Evolutionary conservation across 1,284 basidiomycete species (phyloP).

Genomic region (Afroboletus lepidellus): DNA sequence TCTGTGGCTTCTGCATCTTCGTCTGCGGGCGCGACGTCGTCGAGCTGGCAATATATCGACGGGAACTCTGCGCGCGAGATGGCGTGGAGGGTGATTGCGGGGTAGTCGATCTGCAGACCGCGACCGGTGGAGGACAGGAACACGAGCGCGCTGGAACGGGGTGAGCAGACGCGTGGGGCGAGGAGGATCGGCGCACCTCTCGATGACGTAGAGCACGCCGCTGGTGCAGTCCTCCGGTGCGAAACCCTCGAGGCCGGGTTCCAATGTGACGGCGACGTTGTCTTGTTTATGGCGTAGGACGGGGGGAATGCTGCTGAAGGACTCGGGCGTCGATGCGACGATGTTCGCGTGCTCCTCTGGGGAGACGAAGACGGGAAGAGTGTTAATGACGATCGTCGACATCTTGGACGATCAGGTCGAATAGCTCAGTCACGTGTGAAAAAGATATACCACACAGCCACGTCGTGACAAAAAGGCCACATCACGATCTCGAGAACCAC

Average conservation of each 20-base stretch:
- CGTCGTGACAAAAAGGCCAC: no score
- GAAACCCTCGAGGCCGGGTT: slow-evolving; percentile 64
- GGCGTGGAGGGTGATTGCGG: slow-evolving; percentile 85
- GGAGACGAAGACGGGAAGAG: slow-evolving; percentile 59
- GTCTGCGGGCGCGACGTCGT: slow-evolving; percentile 43
- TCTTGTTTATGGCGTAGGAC: slow-evolving; percentile 72
- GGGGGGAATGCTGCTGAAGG: slow-evolving; percentile 80
- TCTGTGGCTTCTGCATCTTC: slow-evolving; percentile 39
- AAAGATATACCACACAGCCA: no score
- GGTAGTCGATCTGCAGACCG: slow-evolving; percentile 82
- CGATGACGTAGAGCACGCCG: slow-evolving; percentile 78
- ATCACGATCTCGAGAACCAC: no score
- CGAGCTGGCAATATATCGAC: slow-evolving; percentile 88
- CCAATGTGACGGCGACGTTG: slow-evolving; percentile 62
- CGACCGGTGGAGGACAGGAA: slow-evolving; percentile 69
- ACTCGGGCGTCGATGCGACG: slow-evolving; percentile 73
- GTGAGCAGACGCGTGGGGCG: slow-evolving; percentile 26
- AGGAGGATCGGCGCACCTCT: slow-evolving; percentile 53
- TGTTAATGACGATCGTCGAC: slow-evolving; percentile 35
- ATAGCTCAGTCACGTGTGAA: no score
- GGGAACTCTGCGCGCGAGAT: slow-evolving; percentile 70
- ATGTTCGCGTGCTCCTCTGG: slow-evolving; percentile 67
- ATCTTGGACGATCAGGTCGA: no score
- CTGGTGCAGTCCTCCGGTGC: slow-evolving; percentile 45
- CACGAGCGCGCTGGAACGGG: slow-evolving; percentile 59